These are phyloP conservation scores for Echria macrotheca DNA, from an alignment of 495 filamentous ascomycete species.

Conservation along the genomic window DNA sequence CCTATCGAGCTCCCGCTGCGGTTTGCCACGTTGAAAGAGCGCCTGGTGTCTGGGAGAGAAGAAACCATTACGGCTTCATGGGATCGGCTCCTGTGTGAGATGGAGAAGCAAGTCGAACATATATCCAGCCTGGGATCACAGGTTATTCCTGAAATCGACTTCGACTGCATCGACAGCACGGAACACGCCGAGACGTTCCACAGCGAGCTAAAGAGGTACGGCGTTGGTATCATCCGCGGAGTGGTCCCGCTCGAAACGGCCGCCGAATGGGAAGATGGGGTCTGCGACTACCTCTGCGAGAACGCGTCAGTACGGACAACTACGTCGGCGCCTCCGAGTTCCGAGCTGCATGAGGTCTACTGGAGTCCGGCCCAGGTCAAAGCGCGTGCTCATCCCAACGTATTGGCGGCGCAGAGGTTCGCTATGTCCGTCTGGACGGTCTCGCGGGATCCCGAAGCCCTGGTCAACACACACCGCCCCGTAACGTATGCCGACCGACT, in stretches of 20 bases:
- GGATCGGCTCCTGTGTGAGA: constrained; percentile 55
- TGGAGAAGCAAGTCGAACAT: constrained; percentile 49
- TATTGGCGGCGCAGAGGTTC: constrained; percentile 68
- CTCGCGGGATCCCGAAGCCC: constrained; percentile 56
- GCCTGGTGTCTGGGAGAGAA: constrained; percentile 58
- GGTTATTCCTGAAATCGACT: constrained; percentile 59
- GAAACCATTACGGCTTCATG: constrained; percentile 45
- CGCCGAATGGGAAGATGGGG: constrained; percentile 44
- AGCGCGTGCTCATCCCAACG: constrained; percentile 67
- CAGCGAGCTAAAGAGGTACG: constrained; percentile 49
- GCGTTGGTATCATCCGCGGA: constrained; percentile 56
- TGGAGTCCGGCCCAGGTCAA: constrained; percentile 73
- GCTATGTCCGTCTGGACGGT: constrained; percentile 73
- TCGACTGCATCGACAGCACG: constrained; percentile 48
- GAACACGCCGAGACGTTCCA: constrained; percentile 37
- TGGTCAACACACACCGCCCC: constrained; percentile 55
- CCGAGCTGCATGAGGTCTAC: constrained; percentile 75
- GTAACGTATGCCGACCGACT: constrained; percentile 75
- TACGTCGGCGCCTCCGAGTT: constrained; percentile 37
- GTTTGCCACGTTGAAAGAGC: constrained; percentile 64
- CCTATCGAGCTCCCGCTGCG: constrained; percentile 58
- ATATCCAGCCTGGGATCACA: constrained; percentile 34
- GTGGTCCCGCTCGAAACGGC: constrained; percentile 54
- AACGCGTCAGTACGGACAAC: no score
- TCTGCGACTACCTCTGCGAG: constrained; percentile 51